Base-by-base conservation (phyloP, 192 early-diverging fungal species). In the Kickxella alabastrina region DNA sequence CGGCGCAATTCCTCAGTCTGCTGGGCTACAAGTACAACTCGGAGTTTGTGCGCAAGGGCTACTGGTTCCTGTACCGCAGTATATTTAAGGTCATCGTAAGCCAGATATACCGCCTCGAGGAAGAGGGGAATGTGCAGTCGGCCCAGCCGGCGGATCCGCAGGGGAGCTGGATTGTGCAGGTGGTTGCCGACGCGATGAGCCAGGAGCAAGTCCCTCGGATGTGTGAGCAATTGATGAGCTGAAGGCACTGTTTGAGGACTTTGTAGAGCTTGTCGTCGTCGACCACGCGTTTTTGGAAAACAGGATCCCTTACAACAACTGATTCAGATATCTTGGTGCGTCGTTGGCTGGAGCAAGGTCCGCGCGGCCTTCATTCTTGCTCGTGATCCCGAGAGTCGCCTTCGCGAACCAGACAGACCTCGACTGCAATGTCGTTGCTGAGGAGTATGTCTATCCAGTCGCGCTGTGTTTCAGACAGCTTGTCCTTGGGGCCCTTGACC, bases 11-110 rank as follows among this genome's bases (percentile, higher is more conserved):
- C 47, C 79, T 90, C 65, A 77, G 74, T 23, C 71, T 85, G 32
- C 63, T 92, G 9, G 86, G 88, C 8, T 92, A 92, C 55, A 83
- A 59, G 77, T 86, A 71, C 59, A 77, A 78, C 36, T 87, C 82
- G 54, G 86, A 88, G 55, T 79, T 80, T 48, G 75, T 79, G 7
- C 69, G 81, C 47, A 77, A 79, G 46, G 88, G 88, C 6, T 80
- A 80, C 54, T 60, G 75, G 57, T 80, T 88, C 42, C 54, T 77
- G 37, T 86, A 82, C 61, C 71, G 72, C 17, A 73, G 72, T 34
- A 52, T 57, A 7, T 63, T 82, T 36, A 79, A 77, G 39, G 71
- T 89, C 42, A 66, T 69, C 12, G 82, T 89, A 6, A 80, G 77
- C 37, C 83, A 80, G 52, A 55, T 86, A 10, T 83, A 74, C 57